phyloP scores from a whole-genome alignment of 164 flowering plant genomes.

The Dillenia suffruticosa region DNA sequence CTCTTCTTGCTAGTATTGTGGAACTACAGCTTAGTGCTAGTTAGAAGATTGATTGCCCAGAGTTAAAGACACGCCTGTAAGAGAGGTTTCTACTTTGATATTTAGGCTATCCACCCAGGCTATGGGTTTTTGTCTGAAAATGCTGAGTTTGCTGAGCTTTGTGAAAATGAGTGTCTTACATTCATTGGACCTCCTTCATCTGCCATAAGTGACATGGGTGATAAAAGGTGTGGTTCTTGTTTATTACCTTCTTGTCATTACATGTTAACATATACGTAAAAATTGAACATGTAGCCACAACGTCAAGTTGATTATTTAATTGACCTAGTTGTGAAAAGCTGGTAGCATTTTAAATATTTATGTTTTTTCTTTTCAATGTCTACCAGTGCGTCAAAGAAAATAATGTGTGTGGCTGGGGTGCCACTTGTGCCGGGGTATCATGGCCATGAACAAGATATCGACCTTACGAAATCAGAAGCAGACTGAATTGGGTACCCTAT shows the following conservation, averaged over 20 bases:
- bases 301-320: no score
- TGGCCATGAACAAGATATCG: conserved; percentile 86
- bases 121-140: conserved; percentile 96
- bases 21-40: no score
- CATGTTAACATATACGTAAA: not conserved
- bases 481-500: conserved; percentile 93
- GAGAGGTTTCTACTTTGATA: conserved; percentile 21
- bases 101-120: conserved; percentile 97
- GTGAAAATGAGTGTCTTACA: conserved; percentile 75
- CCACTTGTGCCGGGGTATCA: conserved; percentile 99
- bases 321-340: no score
- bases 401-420: conserved; percentile 98
- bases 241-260: not conserved
- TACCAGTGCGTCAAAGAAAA: conserved; percentile 95
- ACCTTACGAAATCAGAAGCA: conserved; percentile 81
- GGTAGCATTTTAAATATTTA: not conserved
- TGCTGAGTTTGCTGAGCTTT: conserved; percentile 86
- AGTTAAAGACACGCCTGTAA: not conserved
- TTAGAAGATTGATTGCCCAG: no score
- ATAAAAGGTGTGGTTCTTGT: conserved; percentile 62
- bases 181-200: conserved; percentile 98
- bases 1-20: no score
- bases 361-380: conserved; percentile 2
- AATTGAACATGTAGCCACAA: no score
- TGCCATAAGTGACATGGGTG: conserved; percentile 96